Base-by-base conservation (phyloP, 1,139 yeast genomes). In the Pichia sp. region DNA sequence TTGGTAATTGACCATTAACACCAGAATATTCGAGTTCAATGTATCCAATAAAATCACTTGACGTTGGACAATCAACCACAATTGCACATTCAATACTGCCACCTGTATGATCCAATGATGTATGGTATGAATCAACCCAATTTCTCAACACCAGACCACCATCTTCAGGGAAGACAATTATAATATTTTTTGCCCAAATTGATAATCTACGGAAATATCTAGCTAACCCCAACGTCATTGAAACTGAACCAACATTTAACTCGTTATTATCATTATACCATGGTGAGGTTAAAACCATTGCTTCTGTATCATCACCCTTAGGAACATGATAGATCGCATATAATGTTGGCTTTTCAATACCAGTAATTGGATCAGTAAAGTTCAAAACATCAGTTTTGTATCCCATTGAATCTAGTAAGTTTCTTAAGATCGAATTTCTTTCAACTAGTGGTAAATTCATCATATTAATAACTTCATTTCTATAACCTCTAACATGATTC, bases 51-150 rank as follows among this genome's bases (percentile, higher is more conserved):
- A 80, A 75, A 66, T 91, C 98, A 7, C 70, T 66, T 11, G 70
- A 72, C 3, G 84, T 78, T 2, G 95, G 83, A 63, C 80, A 89
- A 66, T 95, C 99, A 58, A 95, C 64, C 27, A 91, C 86, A 6
- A 93, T 67, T 0, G 98, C 99, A 34, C 96, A 89, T 61, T 93
- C 98, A 48, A 95, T 87, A 0, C 95, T 81, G 0, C 99, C 99
- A n/a, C 96, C 97, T 1, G 97, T 90, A 52, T 83, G 74, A 61
- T 89, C 95, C 64, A 95, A 73, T 0, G 86, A 73, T 0, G 89
- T 83, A 65, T 95, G 98, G 67, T 95, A 95, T 0, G 96, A 97
- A 55, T 87, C 88, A 5, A 93, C 96, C 98, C 98, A 95, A 1
- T 84, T 73, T 56, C 96, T 73, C 55, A 93, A 73, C 1, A 95